Evolutionary conservation across 129 eudicot species (phyloP), one percentile per base, ranked within the genome.

Genomic region (Centaurea solstitialis): DNA sequence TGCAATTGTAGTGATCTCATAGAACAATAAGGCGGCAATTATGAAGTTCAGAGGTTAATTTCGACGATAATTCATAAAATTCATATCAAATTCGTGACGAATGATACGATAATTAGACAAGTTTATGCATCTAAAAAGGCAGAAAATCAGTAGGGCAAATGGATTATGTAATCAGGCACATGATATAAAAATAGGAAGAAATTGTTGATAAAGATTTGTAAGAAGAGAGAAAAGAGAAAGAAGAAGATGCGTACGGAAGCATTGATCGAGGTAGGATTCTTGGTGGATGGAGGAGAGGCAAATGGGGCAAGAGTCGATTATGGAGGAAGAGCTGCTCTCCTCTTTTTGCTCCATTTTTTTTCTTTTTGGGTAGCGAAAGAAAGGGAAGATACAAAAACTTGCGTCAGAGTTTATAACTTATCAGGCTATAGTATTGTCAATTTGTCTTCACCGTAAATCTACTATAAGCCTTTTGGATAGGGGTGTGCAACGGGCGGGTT

Each of bases 191-290:
- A 28, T 23, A 9, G 37, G 50, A 23, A 73, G 20, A 5, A 68
- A 39, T 39, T 20, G 7, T 4, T 47, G 8, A 53, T 62, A 37
- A 23, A 57, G 65, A 17, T 69, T 26, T 23, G 35, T 62, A 7
- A 10, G 62, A 22, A 11, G 9, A 68, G 72, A 79, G 40, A 9
- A 65, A 57, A 28, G 18, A 57, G 15, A 17, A 75, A 82, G 75
- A 35, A 68, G 82, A 80, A 33, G 66, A 68, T 26, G 76, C 92
- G 74, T 87, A 94, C 98, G 98, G 88, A 90, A 92, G 73, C 98
- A 94, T 28, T 84, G 91, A 77, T 94, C 97, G 78, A 94, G 67
- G 82, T 91, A 91, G 35, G 97, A 87, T 45, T 91, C 94, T 37
- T 72, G 72, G 35, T 72, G 70, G 1, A 92, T 38, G 38, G 88